Evolutionary conservation across 2,329 filamentous ascomycete species (phyloP).

Genomic region (Triangularia setosa): DNA sequence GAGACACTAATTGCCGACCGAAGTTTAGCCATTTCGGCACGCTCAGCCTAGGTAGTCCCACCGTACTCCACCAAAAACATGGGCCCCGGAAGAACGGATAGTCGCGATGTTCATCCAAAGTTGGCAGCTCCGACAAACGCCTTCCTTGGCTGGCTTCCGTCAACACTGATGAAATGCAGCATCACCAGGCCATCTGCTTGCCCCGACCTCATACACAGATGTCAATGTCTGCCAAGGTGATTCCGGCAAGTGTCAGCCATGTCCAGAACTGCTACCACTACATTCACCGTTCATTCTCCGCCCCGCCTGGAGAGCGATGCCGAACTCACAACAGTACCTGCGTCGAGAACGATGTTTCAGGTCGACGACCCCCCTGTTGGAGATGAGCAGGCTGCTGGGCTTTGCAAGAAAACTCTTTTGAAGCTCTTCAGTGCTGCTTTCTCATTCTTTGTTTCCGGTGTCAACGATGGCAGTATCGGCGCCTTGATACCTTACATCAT

Average conservation of each 20-base stretch:
- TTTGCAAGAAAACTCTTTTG: constrained; percentile 26
- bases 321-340: neutral
- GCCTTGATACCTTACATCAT: constrained; percentile 61
- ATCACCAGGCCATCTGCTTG: too few species aligned
- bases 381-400: neutral
- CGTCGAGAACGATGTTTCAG: neutral
- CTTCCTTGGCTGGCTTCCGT: neutral
- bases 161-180: neutral
- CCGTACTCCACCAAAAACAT: neutral
- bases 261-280: constrained; percentile 20
- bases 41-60: neutral
- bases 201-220: too few species aligned
- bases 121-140: neutral
- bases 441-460: constrained; percentile 62
- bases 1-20: neutral
- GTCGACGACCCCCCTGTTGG: neutral
- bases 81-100: too few species aligned
- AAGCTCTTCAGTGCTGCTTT: constrained; percentile 55
- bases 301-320: neutral
- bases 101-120: neutral
- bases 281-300: constrained; percentile 10
- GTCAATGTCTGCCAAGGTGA: neutral
- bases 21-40: constrained; percentile 19
- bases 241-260: neutral
- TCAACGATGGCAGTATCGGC: constrained; percentile 62